phyloP scores from a whole-genome alignment of 2,329 filamentous ascomycete species.

The Nothophaeocryptopus gaeumannii region DNA sequence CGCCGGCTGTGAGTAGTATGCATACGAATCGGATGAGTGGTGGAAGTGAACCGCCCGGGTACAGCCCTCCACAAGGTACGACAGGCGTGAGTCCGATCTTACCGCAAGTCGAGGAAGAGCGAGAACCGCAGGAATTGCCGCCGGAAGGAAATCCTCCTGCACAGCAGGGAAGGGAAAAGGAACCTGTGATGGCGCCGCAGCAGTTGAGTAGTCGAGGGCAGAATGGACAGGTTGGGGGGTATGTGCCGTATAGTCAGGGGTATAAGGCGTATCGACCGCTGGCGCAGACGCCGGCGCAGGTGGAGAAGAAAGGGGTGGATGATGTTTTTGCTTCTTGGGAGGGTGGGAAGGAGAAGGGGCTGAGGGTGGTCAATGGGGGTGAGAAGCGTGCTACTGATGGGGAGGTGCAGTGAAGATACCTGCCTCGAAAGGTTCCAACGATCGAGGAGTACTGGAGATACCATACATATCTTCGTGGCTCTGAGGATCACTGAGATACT shows the following conservation, averaged over 20 bases:
- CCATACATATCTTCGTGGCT: too few relatives aligned
- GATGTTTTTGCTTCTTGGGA: neutral
- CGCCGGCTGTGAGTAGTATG: conserved; percentile 5
- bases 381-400: neutral
- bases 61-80: neutral
- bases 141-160: conserved; percentile 11
- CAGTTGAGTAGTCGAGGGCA: neutral
- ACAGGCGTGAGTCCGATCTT: neutral
- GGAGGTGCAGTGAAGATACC: too few relatives aligned
- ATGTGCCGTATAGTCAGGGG: neutral
- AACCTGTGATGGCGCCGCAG: neutral
- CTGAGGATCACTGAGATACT: too few relatives aligned
- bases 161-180: neutral
- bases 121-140: conserved; percentile 11
- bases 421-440: too few relatives aligned
- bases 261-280: conserved; percentile 2
- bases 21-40: neutral
- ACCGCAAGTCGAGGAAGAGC: conserved; percentile 5
- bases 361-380: conserved; percentile 1
- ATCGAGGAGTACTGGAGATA: too few relatives aligned
- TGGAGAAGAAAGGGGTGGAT: neutral
- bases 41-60: conserved; percentile 1
- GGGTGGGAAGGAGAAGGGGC: neutral
- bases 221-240: neutral
- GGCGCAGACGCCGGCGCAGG: neutral